Evolutionary conservation across 495 filamentous ascomycete species (phyloP).

Genomic region (Cryomyces minteri): DNA sequence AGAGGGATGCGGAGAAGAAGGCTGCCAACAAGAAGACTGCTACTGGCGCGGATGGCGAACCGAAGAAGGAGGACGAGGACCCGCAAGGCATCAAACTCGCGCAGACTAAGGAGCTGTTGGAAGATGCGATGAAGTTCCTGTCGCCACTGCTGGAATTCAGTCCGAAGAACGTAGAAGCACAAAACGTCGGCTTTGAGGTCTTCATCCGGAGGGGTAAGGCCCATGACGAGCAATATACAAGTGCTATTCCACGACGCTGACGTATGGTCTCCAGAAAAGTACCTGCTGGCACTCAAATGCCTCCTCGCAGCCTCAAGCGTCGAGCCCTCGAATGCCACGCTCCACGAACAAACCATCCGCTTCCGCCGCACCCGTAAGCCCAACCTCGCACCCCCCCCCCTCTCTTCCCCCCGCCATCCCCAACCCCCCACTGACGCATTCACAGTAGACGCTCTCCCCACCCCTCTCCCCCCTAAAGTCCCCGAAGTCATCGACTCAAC

Average conservation of each 20-base stretch:
- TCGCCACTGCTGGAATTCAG: constrained; percentile 59
- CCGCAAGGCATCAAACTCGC: constrained; percentile 62
- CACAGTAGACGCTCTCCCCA: constrained; percentile 31
- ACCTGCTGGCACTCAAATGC: constrained; percentile 69
- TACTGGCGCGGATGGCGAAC: constrained; percentile 27
- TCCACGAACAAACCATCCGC: constrained; percentile 56
- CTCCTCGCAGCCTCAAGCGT: constrained; percentile 53
- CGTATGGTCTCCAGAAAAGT: constrained; percentile 40
- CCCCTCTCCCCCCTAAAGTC: constrained; percentile 38
- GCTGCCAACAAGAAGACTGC: constrained; percentile 26
- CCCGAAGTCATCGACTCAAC: constrained; percentile 46
- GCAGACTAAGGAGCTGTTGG: constrained; percentile 62
- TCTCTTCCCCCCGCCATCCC: not conserved
- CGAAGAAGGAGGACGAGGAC: constrained; percentile 73
- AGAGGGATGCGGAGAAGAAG: constrained; percentile 57
- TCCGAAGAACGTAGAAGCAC: constrained; percentile 64
- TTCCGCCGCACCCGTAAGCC: constrained; percentile 39
- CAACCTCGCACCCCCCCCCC: not conserved
- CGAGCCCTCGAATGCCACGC: constrained; percentile 49
- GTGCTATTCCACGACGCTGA: not conserved
- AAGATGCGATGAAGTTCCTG: constrained; percentile 77
- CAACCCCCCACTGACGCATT: not conserved
- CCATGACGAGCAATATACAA: constrained; percentile 4
- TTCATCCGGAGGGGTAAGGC: constrained; percentile 54
- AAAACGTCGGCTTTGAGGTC: constrained; percentile 80